Base-by-base conservation (phyloP, 768 basidiomycete genomes). In the Pleurotus cornucopiae region DNA sequence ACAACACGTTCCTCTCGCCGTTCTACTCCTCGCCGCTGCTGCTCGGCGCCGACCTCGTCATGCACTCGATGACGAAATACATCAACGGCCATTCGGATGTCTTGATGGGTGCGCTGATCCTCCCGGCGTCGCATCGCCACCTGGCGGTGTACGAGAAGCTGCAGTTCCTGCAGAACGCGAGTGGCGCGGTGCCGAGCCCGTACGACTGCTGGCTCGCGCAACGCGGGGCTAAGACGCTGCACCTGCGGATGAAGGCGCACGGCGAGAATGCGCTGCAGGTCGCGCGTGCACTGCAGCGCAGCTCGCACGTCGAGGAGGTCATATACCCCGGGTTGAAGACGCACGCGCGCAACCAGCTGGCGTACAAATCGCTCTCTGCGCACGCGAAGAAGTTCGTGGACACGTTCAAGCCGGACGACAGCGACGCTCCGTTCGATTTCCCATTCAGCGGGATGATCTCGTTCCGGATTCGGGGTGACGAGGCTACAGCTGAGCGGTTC, bases 11-110 rank as follows among this genome's bases (percentile, higher is more conserved):
- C 81, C 78, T 94, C 40, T 95, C 93, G 0, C 92, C 96, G 0
- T 98, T 85, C 74, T 98, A 88, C 75, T 81, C 85, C 39, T 92
- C 91, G 0, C 95, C 95, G 0, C 84, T 98, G 34, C 79, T 88
- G 55, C 86, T 82, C 23, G 84, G 88, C 12, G 96, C 93, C 12
- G 93, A 96, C 67, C 74, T 97, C 61, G 90, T 93, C 61, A 59
- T 93, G 4, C 93, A 97, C 75, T 81, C 78, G 20, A 76, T 94
- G 41, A 92, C 88, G 0, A 97, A 98, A 71, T 97, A 96, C 74
- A 76, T 96, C 65, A 91, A 93, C 66, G 96, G 96, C 0, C 95
- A 97, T 72, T 89, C 89, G 0, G 95, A 98, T 67, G 91, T 96
- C 66, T 77, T 97, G 63, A 91, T 94, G 82, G 95, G 95, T 43